phyloP scores from a whole-genome alignment of 768 basidiomycete genomes.

The Pleurotus djamor region DNA sequence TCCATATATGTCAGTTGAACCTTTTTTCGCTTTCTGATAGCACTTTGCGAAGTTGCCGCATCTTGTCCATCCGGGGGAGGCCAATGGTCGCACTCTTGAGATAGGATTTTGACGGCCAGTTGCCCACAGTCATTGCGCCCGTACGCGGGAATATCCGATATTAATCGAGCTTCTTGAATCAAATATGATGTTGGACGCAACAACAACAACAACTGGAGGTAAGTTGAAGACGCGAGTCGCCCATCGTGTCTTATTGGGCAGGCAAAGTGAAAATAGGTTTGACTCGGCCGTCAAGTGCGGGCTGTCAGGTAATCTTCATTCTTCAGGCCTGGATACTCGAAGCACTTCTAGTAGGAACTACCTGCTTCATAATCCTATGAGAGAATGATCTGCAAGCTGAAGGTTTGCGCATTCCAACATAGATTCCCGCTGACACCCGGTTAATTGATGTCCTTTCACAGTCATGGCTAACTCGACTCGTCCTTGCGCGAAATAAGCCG shows the following conservation, averaged over 20 bases:
- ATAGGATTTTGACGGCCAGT: neutral
- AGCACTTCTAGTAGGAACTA: no score
- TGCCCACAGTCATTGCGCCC: slow-evolving; percentile 3
- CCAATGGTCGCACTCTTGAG: neutral
- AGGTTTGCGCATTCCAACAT: no score
- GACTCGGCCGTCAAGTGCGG: neutral
- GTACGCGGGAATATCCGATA: slow-evolving; percentile 3
- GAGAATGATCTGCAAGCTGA: no score
- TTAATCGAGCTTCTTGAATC: slow-evolving; percentile 4
- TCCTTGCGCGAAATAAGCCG: no score
- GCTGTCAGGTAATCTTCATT: neutral
- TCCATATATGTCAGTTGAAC: neutral
- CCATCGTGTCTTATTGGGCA: neutral
- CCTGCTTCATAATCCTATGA: no score
- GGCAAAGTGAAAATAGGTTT: slow-evolving; percentile 1
- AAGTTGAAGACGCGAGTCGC: neutral
- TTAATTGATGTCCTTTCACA: no score
- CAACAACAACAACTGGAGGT: neutral
- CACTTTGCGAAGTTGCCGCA: neutral
- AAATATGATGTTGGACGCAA: neutral
- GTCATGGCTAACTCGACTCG: no score
- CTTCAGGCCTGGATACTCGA: neutral
- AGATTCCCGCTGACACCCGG: no score
- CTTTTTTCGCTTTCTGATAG: neutral
- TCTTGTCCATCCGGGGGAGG: neutral